Evolutionary conservation across 106 monocot species (phyloP).

Genomic region (Gastrodia elata): DNA sequence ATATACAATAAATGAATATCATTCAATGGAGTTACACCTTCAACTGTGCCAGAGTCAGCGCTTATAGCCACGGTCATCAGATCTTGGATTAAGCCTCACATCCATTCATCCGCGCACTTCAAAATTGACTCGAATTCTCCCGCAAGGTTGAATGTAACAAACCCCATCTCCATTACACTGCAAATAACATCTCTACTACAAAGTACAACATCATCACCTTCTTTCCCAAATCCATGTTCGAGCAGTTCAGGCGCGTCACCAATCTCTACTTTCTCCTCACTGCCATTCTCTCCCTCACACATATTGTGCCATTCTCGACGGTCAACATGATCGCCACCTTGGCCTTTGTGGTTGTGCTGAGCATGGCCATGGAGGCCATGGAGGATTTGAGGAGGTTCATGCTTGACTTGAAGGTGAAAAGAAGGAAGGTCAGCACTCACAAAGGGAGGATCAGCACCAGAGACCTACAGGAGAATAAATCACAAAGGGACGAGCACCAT

Average conservation of each 20-base stretch:
- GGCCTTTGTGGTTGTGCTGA: constrained; percentile 65
- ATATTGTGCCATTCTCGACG: constrained; percentile 57
- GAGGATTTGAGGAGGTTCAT: constrained; percentile 83
- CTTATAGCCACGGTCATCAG: too few species aligned
- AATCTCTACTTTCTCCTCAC: constrained; percentile 86
- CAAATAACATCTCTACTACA: constrained; percentile 72
- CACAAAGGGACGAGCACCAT: too few species aligned
- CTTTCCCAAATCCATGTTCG: constrained; percentile 80
- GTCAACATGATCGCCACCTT: constrained; percentile 69
- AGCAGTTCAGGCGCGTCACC: constrained; percentile 88
- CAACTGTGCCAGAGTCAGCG: constrained; percentile 22
- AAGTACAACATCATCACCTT: constrained; percentile 91
- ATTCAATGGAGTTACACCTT: constrained; percentile 54
- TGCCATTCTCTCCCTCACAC: constrained; percentile 52
- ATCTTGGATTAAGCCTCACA: constrained; percentile 3
- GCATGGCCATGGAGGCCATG: constrained; percentile 84
- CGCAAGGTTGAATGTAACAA: constrained; percentile 51
- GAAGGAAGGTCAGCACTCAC: constrained; percentile 48
- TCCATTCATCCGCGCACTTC: constrained; percentile 19
- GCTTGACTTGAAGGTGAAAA: constrained; percentile 86
- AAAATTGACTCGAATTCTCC: constrained; percentile 76
- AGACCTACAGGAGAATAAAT: too few species aligned
- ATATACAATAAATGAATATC: too few species aligned
- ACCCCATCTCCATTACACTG: constrained; percentile 31
- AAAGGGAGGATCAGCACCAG: too few species aligned